A percentile compares a stretch with the other conserved stretches of the same genome.
Conservation (phyloP, 2,329 filamentous ascomycete species). For the Fusarium transvaalense region DNA sequence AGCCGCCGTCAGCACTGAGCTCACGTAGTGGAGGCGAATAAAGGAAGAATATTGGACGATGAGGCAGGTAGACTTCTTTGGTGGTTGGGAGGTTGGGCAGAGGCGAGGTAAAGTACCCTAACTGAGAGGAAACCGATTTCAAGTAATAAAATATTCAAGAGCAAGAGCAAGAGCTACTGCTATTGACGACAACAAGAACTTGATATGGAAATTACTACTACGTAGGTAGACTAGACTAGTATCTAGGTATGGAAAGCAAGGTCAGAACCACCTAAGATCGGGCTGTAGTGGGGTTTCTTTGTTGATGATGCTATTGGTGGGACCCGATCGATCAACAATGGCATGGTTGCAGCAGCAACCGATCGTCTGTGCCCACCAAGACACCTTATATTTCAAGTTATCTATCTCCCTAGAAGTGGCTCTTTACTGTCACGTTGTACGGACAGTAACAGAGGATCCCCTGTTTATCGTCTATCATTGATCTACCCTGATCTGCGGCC, state of each 20-base stretch:
- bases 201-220: background rate
- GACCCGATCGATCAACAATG: slow-evolving; percentile 6
- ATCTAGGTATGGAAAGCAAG: background rate
- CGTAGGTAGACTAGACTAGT: no score
- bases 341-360: slow-evolving; percentile 27
- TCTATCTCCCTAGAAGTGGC: background rate
- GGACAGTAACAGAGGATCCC: background rate
- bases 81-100: background rate
- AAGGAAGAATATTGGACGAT: slow-evolving; percentile 26
- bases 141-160: background rate
- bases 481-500: background rate
- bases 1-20: slow-evolving; percentile 24
- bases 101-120: background rate
- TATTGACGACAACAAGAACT: background rate
- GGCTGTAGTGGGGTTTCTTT: slow-evolving; percentile 11
- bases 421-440: background rate
- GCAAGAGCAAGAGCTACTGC: background rate
- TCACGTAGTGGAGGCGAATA: slow-evolving; percentile 1
- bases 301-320: slow-evolving; percentile 20
- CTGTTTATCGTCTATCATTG: background rate
- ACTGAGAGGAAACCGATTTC: background rate
- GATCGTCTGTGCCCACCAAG: background rate
- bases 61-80: background rate
- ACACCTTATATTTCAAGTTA: background rate
- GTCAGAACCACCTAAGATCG: slow-evolving; percentile 7